Base-by-base conservation (phyloP, 1,284 basidiomycete species). In the Meripilus lineatus region DNA sequence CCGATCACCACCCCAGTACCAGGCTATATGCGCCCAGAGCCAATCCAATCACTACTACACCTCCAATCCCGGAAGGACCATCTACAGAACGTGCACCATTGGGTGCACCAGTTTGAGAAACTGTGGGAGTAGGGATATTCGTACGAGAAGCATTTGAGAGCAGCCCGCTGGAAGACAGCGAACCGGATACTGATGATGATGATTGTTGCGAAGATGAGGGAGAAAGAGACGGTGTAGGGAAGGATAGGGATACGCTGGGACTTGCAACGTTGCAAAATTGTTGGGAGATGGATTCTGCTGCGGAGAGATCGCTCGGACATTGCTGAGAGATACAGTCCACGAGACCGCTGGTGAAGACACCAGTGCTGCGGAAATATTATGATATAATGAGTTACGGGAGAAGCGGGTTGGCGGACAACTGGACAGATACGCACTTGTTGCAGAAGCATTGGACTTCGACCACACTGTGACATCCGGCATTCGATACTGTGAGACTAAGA, bases 371-470 rank as follows among this genome's bases (percentile, higher is more conserved):
- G n/a, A n/a, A n/a, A n/a, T n/a, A n/a, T n/a, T n/a, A 42, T 26
- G 28, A 11, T 17, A 32, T 39, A 17, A 38, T 38, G 10, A 18
- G 26, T 33, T 15, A 35, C 5, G 18, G n/a, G 8, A 26, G 15
- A 26, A 17, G 18, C 28, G 32, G 28, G 35, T 5, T 17, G 28
- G 28, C 22, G 25, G 18, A 22, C 11, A 32, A n/a, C 30, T n/a
- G 15, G 11, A 25, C n/a, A 26, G 23, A 38, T 40, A 55, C 58
- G 47, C 45, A 59, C 58, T 58, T 59, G 30, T 40, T 39, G 43
- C 62, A 64, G 45, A 55, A 64, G 43, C 62, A 64, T 34, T 59
- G 50, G 10, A 61, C 55, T 22, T 62, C 58, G 5, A 54, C 52
- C n/a, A 59, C 17, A 41, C 57, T 61, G 38, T 46, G 43, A 47